Base-by-base conservation (phyloP, 1,139 yeast genomes). In the Lodderomyces orthopsilosis region DNA sequence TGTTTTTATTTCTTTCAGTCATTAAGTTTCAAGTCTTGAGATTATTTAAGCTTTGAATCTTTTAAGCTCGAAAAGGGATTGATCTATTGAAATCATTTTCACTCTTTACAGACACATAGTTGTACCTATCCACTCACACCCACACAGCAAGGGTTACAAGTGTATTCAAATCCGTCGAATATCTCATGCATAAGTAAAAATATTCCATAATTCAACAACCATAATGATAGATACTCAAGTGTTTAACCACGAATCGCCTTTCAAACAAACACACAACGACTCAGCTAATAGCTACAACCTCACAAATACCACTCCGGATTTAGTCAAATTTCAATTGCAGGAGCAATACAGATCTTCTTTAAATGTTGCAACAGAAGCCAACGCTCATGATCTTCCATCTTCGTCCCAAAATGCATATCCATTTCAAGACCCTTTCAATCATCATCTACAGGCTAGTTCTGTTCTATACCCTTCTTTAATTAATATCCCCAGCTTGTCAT, bases 321-420 rank as follows among this genome's bases (percentile, higher is more conserved):
- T 72, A 24, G 63, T 73, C 46, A 71, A 70, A 52, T 72, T 70
- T 46, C 77, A 72, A 53, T 60, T 73, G 34, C 75, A 69, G 51
- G 75, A 73, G 48, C 75, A 71, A 49, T 60, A 65, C 46, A 57
- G 73, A 35, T 52, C 50, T 39, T 63, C 62, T 39, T 39, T 30
- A 10, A 30, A 30, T 10, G 32, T 27, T 4, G 17, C 61, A 55
- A 5, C 34, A 5, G 34, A 30, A 2, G 32, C 17, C 32, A 27
- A 27, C 9, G 4, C 6, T 27, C 4, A 27, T n/a, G 30, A 13
- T 2, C 26, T 15, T 5, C 17, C 32, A 27, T 27, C 32, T n/a
- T 27, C 17, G 19, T 15, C n/a, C 8, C 34, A 30, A 15, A 17
- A 30, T 13, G 4, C 18, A 17, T 30, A 15, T n/a, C 34, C 19